Base-by-base conservation (phyloP, 2,329 filamentous ascomycete genomes). In the Podosphaera fusca region DNA sequence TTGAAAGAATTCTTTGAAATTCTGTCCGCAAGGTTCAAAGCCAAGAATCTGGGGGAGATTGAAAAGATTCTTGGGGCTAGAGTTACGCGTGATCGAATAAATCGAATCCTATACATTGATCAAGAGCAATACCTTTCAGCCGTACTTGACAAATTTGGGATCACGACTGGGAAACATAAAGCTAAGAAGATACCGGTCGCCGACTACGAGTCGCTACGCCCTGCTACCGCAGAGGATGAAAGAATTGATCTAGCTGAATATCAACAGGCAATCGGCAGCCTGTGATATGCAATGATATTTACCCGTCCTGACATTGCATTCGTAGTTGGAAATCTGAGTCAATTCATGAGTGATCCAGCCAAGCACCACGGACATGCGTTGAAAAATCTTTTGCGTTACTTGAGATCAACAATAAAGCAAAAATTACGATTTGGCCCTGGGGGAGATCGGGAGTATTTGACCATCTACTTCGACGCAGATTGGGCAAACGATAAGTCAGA, bases 1-100 rank as follows among this genome's bases (percentile, higher is more conserved):
- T 40, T 55, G 21, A 6, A 4, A 30, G 33, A n/a, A 30, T 40
- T 55, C 35, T 55, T 38, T 40, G 38, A 55, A 40, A 36, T 8
- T n/a, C 35, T 55, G 12, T 55, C 52, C 14, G 21, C 21, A 38
- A 12, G 35, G 29, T 55, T 55, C 36, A 55, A 40, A 4, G 52
- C 52, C 52, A 55, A 55, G 35, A 40, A 55, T 34, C 35, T 55
- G 52, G 52, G 52, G 34, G 52, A 55, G 34, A 55, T 55, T 38
- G 21, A 55, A 29, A 55, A 55, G 35, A 55, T 55, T 55, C 35
- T 30, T 30, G n/a, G 52, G 31, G 45, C 45, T 47, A 47, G 45
- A 47, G 45, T 47, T 9, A 21, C 45, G 3, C 45, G 45, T 47
- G 45, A 47, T 47, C 14, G 45, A 30, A 47, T 8, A 21, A 47